Evolutionary conservation across 768 basidiomycete genomes (phyloP).

Genomic region (Suillus subaureus): DNA sequence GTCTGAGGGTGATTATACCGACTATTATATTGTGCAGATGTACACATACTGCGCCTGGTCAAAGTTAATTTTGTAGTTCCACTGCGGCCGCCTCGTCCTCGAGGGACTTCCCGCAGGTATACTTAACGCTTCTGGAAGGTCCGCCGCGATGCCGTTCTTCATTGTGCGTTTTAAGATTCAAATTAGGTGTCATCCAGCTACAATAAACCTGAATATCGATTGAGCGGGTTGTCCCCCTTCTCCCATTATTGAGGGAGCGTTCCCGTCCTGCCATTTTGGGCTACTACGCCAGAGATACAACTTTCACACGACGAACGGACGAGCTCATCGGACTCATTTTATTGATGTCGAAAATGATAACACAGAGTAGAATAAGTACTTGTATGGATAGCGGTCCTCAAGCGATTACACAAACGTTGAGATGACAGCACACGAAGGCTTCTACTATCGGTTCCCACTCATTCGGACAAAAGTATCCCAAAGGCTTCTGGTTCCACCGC

Average conservation of each 20-base stretch:
- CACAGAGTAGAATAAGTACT: not conserved
- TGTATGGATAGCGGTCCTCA: not conserved
- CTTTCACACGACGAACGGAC: not conserved
- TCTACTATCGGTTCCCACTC: not conserved
- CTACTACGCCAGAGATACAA: not conserved
- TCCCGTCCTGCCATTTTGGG: not conserved
- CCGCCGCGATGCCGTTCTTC: not conserved
- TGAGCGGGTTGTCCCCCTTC: not conserved
- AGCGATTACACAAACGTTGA: not conserved
- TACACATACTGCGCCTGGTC: not conserved
- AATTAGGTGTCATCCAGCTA: not conserved
- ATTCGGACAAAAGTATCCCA: not conserved
- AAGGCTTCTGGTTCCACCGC: not conserved
- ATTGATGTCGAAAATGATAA: not conserved
- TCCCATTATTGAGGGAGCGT: not conserved
- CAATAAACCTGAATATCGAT: not conserved
- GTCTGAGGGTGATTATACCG: not conserved
- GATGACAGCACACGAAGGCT: not conserved
- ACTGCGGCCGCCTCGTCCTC: not conserved
- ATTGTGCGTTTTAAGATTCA: not conserved
- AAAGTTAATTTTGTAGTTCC: not conserved
- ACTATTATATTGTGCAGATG: not conserved
- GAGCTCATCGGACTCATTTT: not conserved
- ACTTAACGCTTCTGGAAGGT: not conserved
- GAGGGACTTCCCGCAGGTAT: not conserved